phyloP scores from a whole-genome alignment of 2,329 filamentous ascomycete species.

The Penicillium italicum region DNA sequence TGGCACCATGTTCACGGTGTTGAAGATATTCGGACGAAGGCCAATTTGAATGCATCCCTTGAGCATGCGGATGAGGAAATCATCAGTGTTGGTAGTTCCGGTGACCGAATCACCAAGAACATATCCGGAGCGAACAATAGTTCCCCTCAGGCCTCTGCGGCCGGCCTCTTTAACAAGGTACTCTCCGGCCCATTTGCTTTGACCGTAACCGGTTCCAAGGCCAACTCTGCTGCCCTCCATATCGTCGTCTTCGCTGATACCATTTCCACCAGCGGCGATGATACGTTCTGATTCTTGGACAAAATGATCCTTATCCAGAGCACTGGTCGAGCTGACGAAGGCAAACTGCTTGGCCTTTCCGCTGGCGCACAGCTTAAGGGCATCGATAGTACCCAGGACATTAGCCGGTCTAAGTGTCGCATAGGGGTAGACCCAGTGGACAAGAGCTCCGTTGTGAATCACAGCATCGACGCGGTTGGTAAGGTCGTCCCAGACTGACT shows the following conservation, averaged over 20 bases:
- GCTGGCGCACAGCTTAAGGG: conserved; percentile 68
- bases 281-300: conserved; percentile 66
- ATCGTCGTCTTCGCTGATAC: conserved; percentile 72
- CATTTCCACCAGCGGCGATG: conserved; percentile 57
- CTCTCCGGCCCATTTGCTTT: conserved; percentile 80
- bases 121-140: conserved; percentile 80
- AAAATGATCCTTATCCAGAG: conserved; percentile 79
- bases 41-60: conserved; percentile 84
- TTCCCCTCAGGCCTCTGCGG: conserved; percentile 67
- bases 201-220: conserved; percentile 83
- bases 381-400: conserved; percentile 75
- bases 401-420: conserved; percentile 68
- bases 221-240: conserved; percentile 71
- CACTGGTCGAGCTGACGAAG: conserved; percentile 79
- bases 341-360: conserved; percentile 75
- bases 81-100: conserved; percentile 73
- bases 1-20: conserved; percentile 85
- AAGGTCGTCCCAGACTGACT: conserved; percentile 62
- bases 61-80: conserved; percentile 81
- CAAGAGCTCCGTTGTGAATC: conserved; percentile 76
- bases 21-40: conserved; percentile 70
- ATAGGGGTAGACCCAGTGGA: conserved; percentile 80
- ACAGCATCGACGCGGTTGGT: conserved; percentile 65
- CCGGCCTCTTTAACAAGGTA: conserved; percentile 75
- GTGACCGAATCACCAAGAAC: conserved; percentile 69